A percentile compares a stretch with the other conserved stretches of the same genome.
Conservation (phyloP, 2,329 filamentous ascomycete species). For the Onygenales sp. region DNA sequence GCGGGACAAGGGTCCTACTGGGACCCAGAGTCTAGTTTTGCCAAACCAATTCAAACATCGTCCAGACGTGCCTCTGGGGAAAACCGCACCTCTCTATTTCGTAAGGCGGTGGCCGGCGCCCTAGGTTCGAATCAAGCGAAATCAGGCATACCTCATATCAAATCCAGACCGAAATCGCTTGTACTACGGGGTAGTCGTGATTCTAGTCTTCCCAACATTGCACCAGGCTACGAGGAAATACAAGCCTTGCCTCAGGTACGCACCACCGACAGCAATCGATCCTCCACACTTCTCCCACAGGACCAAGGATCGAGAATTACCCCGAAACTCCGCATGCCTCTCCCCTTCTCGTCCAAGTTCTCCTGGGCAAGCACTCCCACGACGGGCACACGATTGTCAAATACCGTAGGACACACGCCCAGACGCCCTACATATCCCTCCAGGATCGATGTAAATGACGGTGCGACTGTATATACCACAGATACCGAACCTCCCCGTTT, state of each 20-base stretch:
- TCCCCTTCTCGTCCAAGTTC: slow-evolving; percentile 6
- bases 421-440: neutral
- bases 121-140: neutral
- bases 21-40: slow-evolving; percentile 10
- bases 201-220: neutral
- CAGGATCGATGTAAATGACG: slow-evolving; percentile 4
- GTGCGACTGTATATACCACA: slow-evolving; percentile 4
- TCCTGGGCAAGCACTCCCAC: slow-evolving; percentile 10
- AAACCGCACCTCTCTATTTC: slow-evolving; percentile 5
- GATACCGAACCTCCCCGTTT: slow-evolving; percentile 10
- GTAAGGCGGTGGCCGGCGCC: slow-evolving; percentile 4
- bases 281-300: neutral
- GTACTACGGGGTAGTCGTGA: neutral
- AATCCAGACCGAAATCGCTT: neutral
- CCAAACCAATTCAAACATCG: slow-evolving; percentile 5
- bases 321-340: neutral
- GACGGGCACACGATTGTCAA: slow-evolving; percentile 3
- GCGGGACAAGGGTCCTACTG: neutral
- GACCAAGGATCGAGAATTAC: neutral
- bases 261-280: neutral
- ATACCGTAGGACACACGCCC: neutral
- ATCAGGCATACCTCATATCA: slow-evolving; percentile 2
- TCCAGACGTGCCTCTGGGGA: slow-evolving; percentile 1
- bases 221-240: neutral
- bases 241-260: neutral